These are phyloP conservation scores for Cladosporium sp. DNA, from an alignment of 2,329 filamentous ascomycete genomes.

Conservation along the genomic window DNA sequence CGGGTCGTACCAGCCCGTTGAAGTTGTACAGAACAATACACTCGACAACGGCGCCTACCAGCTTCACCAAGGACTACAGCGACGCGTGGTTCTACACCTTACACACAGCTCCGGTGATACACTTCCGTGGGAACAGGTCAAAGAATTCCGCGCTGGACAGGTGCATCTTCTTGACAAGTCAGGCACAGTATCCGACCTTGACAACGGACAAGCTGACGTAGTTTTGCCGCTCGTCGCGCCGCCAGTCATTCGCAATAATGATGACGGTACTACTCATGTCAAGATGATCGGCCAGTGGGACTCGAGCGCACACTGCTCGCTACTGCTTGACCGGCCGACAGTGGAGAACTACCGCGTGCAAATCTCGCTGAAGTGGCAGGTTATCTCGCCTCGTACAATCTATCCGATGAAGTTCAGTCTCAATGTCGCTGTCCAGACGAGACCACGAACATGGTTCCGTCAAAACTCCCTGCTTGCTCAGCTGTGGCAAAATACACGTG, in stretches of 20 bases:
- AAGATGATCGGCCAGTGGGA: slow-evolving; percentile 94
- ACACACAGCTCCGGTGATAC: slow-evolving; percentile 87
- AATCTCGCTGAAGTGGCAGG: slow-evolving; percentile 82
- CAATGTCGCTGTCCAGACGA: slow-evolving; percentile 77
- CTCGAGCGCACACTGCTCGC: slow-evolving; percentile 84
- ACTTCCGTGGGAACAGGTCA: slow-evolving; percentile 84
- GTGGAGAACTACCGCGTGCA: slow-evolving; percentile 92
- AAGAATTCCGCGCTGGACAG: slow-evolving; percentile 72
- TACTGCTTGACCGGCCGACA: slow-evolving; percentile 91
- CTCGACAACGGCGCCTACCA: slow-evolving; percentile 90
- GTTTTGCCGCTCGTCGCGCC: slow-evolving; percentile 73
- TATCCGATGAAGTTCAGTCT: slow-evolving; percentile 85
- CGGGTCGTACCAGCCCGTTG: slow-evolving; percentile 87
- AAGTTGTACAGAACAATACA: slow-evolving; percentile 82
- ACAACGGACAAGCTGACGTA: slow-evolving; percentile 70
- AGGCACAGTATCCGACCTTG: slow-evolving; percentile 81
- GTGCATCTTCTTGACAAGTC: slow-evolving; percentile 81
- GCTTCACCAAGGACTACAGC: slow-evolving; percentile 89
- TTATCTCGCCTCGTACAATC: slow-evolving; percentile 78
- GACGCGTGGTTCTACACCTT: slow-evolving; percentile 83
- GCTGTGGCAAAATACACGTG: slow-evolving; percentile 79
- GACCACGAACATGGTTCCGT: slow-evolving; percentile 79
- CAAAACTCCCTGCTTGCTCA: slow-evolving; percentile 84
- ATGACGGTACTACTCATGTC: slow-evolving; percentile 85
- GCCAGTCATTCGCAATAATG: slow-evolving; percentile 78